Percentiles rank a stretch among this genome's conserved stretches.
Conservation (phyloP, 441 rosid species). For the Arabidopsis hybrid region DNA sequence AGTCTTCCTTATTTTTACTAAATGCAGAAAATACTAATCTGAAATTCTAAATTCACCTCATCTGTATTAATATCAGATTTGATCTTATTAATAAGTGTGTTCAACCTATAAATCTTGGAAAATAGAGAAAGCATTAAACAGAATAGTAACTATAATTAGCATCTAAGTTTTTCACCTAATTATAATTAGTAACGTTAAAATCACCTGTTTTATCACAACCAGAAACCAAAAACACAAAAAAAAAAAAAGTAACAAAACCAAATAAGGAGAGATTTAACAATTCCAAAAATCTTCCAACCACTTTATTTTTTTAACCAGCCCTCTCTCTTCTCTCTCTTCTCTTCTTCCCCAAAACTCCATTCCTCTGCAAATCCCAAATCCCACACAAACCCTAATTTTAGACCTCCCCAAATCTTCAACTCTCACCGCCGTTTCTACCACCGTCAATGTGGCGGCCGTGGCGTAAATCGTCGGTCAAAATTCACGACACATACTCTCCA, state of each 20-base stretch:
- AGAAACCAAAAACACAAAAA: neutral
- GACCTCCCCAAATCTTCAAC: neutral
- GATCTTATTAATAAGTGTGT: neutral
- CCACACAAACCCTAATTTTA: constrained; percentile 22
- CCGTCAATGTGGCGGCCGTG: constrained; percentile 85
- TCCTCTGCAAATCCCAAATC: constrained; percentile 28
- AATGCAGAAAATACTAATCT: constrained; percentile 11
- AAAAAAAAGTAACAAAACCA: constrained; percentile 12
- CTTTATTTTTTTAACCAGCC: constrained; percentile 30
- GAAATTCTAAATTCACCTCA: neutral
- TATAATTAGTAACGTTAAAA: constrained; percentile 37
- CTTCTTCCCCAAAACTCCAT: constrained; percentile 3
- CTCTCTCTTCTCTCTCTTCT: neutral
- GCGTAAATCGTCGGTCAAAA: constrained; percentile 58
- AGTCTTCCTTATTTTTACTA: neutral
- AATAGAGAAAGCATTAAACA: constrained; percentile 27
- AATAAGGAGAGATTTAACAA: neutral
- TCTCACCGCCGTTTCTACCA: constrained; percentile 37
- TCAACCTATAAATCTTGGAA: neutral
- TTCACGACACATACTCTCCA: constrained; percentile 51
- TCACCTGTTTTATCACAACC: constrained; percentile 28
- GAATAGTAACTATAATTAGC: constrained; percentile 31
- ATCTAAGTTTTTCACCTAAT: constrained; percentile 14
- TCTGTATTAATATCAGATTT: neutral
- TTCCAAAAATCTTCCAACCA: constrained; percentile 38